phyloP scores from a whole-genome alignment of 2,329 filamentous ascomycete genomes.

The Fusarium chaquense region DNA sequence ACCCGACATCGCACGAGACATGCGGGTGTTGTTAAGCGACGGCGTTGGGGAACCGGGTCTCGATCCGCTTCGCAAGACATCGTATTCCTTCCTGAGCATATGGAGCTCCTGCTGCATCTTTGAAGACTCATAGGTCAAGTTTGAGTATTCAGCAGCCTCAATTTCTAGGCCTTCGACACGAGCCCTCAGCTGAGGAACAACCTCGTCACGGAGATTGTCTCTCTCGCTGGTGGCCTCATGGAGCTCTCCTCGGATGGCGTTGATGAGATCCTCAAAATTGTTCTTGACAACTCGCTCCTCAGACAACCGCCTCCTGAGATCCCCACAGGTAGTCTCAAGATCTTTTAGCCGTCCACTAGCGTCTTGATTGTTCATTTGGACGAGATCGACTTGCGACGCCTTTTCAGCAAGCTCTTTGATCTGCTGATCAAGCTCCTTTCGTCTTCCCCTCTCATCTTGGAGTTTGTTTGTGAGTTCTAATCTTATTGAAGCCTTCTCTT shows the following conservation, averaged over 20 bases:
- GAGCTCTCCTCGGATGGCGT: conserved; percentile 84
- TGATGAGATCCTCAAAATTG: conserved; percentile 92
- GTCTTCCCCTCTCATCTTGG: conserved; percentile 83
- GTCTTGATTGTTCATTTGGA: conserved; percentile 67
- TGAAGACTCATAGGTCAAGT: conserved; percentile 81
- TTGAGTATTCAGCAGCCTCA: conserved; percentile 78
- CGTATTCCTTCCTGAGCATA: conserved; percentile 74
- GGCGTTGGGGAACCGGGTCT: conserved; percentile 40
- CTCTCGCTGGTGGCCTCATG: conserved; percentile 86
- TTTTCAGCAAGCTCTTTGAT: conserved; percentile 85
- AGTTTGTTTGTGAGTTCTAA: conserved; percentile 87
- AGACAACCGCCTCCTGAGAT: conserved; percentile 81
- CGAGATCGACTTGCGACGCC: conserved; percentile 71
- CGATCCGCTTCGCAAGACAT: conserved; percentile 62
- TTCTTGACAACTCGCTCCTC: conserved; percentile 90
- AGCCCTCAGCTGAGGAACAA: conserved; percentile 82
- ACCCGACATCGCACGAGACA: conserved; percentile 54
- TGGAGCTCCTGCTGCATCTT: conserved; percentile 90
- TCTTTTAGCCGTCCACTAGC: conserved; percentile 76
- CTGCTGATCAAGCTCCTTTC: conserved; percentile 83
- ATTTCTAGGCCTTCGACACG: conserved; percentile 82
- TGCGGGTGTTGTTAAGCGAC: conserved; percentile 37
- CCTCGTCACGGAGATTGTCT: conserved; percentile 90
- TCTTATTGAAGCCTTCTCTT: conserved; percentile 88
- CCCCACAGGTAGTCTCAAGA: conserved; percentile 83